These are phyloP conservation scores for Suillus sp. DNA, from an alignment of 768 basidiomycete species.

Conservation along the genomic window DNA sequence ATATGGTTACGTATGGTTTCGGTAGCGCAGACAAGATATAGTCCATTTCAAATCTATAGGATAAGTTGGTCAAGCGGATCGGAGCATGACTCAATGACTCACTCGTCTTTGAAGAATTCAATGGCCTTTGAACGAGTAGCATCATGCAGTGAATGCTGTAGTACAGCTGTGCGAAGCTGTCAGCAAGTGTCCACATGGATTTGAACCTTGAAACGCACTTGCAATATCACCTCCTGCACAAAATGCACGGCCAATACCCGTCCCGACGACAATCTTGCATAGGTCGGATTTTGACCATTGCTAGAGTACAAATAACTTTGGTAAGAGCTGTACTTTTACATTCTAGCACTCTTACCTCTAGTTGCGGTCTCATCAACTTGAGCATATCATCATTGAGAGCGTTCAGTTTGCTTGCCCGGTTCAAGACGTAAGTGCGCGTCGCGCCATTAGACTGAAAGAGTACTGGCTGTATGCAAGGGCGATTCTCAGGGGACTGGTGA, in stretches of 20 bases:
- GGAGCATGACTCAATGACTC: conserved; percentile 35
- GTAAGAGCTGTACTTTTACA: conserved; percentile 11
- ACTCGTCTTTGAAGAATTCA: conserved; percentile 91
- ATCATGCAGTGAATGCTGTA: conserved; percentile 50
- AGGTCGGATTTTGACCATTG: conserved; percentile 76
- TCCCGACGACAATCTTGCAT: conserved; percentile 71
- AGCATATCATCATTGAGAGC: conserved; percentile 83
- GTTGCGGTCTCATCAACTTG: conserved; percentile 62
- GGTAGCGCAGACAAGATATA: conserved; percentile 65
- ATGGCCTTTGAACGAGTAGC: conserved; percentile 64
- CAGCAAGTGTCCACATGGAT: conserved; percentile 7
- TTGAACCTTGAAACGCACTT: conserved; percentile 49
- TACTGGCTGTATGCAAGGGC: conserved; percentile 46
- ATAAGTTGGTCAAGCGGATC: conserved; percentile 13
- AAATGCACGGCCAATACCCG: conserved; percentile 75
- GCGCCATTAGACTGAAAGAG: conserved; percentile 68
- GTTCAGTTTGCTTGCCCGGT: conserved; percentile 80
- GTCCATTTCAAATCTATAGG: conserved; percentile 75
- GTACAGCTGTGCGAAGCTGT: conserved; percentile 48
- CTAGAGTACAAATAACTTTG: conserved; percentile 39
- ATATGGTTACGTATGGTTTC: conserved; percentile 89
- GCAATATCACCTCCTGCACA: conserved; percentile 96
- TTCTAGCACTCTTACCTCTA: conserved; percentile 62
- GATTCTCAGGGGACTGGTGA: conserved; percentile 4
- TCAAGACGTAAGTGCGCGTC: conserved; percentile 73